Evolutionary conservation across 2,329 filamentous ascomycete species (phyloP).

Genomic region (Rutstroemia sp.): DNA sequence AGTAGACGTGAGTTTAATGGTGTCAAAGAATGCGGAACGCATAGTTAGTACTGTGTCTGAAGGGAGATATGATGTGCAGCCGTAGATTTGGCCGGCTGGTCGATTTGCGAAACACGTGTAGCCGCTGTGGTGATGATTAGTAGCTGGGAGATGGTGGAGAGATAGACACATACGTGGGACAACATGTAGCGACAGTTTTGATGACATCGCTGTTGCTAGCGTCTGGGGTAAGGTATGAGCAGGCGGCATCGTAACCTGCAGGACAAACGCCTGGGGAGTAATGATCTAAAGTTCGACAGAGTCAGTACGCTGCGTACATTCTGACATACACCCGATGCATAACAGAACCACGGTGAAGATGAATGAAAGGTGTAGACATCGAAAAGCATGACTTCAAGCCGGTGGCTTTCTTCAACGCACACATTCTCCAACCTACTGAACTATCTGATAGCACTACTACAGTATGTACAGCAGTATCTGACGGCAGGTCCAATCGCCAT

Average conservation of each 20-base stretch:
- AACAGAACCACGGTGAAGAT: too few relatives aligned
- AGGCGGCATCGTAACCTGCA: neutral
- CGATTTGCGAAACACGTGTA: constrained; percentile 1
- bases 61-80: neutral
- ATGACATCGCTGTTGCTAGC: neutral
- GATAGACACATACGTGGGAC: neutral
- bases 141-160: neutral
- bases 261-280: constrained; percentile 5
- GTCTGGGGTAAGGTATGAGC: neutral
- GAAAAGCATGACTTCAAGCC: too few relatives aligned
- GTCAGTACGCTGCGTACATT: too few relatives aligned
- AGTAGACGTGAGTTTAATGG: neutral
- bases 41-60: neutral
- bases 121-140: neutral
- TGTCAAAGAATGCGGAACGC: neutral
- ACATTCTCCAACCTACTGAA: too few relatives aligned
- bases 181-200: constrained; percentile 2
- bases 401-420: too few relatives aligned
- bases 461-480: neutral
- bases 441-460: too few relatives aligned
- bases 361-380: neutral
- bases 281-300: neutral
- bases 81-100: neutral
- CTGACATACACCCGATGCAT: neutral
- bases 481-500: neutral